Conservation (phyloP, 257 asterid species). For the Perilla frutescens region DNA sequence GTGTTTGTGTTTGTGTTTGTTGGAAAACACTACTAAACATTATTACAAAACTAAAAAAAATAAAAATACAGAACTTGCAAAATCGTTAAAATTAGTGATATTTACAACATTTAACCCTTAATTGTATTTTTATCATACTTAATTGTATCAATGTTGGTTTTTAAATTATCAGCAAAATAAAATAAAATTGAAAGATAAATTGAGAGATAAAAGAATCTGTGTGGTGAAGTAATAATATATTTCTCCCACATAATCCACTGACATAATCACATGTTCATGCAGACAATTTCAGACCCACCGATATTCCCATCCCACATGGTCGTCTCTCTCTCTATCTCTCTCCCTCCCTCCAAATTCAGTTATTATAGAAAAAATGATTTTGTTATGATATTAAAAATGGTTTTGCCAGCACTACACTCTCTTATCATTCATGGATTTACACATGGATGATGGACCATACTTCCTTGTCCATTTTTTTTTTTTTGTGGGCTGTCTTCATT, state of each 20-base stretch:
- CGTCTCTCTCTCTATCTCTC: background rate
- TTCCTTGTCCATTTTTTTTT: conserved; percentile 34
- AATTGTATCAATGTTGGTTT: no score
- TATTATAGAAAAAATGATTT: conserved; percentile 21
- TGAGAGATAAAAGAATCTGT: background rate
- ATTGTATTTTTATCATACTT: no score
- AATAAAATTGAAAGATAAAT: no score
- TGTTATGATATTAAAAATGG: conserved; percentile 6
- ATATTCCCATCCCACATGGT: conserved; percentile 64
- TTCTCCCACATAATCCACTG: conserved; percentile 48
- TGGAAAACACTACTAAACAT: no score
- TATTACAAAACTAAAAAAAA: no score
- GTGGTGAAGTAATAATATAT: conserved; percentile 33
- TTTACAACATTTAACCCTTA: no score
- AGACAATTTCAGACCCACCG: conserved; percentile 63
- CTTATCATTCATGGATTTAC: conserved; percentile 30
- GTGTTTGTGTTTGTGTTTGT: no score
- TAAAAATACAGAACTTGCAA: no score
- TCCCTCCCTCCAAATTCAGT: conserved; percentile 32
- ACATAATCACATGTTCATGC: conserved; percentile 70
- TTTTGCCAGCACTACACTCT: conserved; percentile 38
- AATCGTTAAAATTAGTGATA: no score
- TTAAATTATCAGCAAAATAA: background rate
- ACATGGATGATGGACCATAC: conserved; percentile 48
- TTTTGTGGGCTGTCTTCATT: conserved; percentile 43